These are phyloP conservation scores for Elongisporangium anandrum DNA, from an alignment of 352 stramenopile genomes.

Conservation along the genomic window DNA sequence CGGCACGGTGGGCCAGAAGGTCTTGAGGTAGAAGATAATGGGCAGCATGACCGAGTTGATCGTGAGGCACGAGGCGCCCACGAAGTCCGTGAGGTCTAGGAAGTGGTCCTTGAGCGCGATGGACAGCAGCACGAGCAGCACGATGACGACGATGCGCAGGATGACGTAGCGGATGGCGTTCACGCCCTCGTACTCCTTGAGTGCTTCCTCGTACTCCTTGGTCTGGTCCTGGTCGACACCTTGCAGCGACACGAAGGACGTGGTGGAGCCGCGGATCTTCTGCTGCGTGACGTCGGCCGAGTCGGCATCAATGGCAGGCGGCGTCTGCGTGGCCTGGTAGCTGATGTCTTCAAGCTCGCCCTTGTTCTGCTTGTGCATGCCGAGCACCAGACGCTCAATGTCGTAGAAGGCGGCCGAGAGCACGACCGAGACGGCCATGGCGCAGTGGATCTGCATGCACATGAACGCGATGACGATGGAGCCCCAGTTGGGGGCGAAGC, in stretches of 20 bases:
- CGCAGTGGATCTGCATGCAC: constrained; percentile 12
- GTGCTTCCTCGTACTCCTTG: constrained; percentile 29
- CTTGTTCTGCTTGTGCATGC: constrained; percentile 38
- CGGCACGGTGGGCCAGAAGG: constrained; percentile 33
- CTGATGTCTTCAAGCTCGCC: constrained; percentile 31
- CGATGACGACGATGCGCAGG: constrained; percentile 37
- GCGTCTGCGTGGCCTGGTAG: constrained; percentile 6
- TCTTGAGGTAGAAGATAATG: constrained; percentile 49
- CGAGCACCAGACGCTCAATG: constrained; percentile 37
- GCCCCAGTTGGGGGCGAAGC: constrained; percentile 35
- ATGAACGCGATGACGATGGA: constrained; percentile 34
- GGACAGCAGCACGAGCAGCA: constrained; percentile 32
- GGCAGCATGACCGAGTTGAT: constrained; percentile 51
- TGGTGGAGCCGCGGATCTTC: constrained; percentile 13
- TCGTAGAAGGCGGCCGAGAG: constrained; percentile 52
- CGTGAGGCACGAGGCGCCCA: constrained; percentile 43
- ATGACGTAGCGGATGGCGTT: constrained; percentile 39
- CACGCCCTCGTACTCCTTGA: constrained; percentile 36
- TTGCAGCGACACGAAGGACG: constrained; percentile 23
- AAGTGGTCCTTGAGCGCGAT: constrained; percentile 42
- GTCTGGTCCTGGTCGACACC: constrained; percentile 28
- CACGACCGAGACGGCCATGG: constrained; percentile 34
- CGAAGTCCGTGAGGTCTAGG: constrained; percentile 50
- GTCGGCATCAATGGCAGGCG: constrained; percentile 1
- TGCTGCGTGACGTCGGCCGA: not conserved